A percentile compares a stretch with the other conserved stretches of the same genome.
phyloP scores from a whole-genome alignment of 768 basidiomycete genomes.

The Calvatia gigantea region DNA sequence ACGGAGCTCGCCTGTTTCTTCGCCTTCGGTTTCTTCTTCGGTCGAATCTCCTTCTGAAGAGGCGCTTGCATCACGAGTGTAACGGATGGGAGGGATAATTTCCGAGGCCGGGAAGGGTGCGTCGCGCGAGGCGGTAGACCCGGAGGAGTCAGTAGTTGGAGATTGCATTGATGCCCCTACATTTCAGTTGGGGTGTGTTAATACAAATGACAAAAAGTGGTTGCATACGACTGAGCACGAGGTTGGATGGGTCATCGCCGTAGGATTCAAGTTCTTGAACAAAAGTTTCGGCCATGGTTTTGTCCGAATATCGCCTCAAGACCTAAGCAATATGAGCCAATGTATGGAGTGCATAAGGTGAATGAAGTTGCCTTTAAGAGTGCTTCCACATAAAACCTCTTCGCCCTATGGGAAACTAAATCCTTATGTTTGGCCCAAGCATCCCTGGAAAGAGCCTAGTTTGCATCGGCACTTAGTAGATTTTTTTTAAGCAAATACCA shows the following conservation, averaged over 20 bases:
- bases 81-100: constrained; percentile 1
- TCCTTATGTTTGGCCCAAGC: constrained; percentile 95
- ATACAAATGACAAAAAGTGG: background rate
- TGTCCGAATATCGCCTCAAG: constrained; percentile 78
- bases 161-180: constrained; percentile 46
- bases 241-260: constrained; percentile 60
- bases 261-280: constrained; percentile 78
- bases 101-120: constrained; percentile 13
- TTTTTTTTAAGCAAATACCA: constrained; percentile 51
- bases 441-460: constrained; percentile 54
- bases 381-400: constrained; percentile 86
- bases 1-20: constrained; percentile 43
- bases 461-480: background rate
- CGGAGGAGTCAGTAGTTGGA: constrained; percentile 59
- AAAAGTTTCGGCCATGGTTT: constrained; percentile 70
- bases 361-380: constrained; percentile 62
- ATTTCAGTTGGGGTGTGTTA: background rate
- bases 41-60: constrained; percentile 11
- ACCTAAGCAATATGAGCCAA: too few species aligned
- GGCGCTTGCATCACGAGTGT: background rate
- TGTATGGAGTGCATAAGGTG: background rate
- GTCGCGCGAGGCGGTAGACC: constrained; percentile 49
- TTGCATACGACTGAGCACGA: constrained; percentile 60
- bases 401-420: constrained; percentile 73
- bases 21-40: constrained; percentile 37